Percentiles rank a stretch among this genome's conserved stretches.
Evolutionary conservation across 108 stramenopile species (phyloP).

Genomic region (Epithemia pelagica): DNA sequence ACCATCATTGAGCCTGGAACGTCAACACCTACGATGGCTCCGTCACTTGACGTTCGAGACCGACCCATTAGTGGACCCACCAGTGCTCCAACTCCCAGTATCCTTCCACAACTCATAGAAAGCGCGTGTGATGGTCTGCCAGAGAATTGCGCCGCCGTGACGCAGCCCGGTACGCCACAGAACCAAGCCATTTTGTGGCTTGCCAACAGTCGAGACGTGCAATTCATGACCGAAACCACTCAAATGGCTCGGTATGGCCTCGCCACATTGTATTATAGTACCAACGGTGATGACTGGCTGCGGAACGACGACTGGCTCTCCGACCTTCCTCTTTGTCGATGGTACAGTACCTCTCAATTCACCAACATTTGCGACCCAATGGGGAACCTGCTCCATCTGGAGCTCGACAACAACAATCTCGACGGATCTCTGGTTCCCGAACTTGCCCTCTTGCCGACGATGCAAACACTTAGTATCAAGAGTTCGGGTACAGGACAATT

Average conservation of each 20-base stretch:
- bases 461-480: constrained; percentile 10
- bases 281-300: constrained; percentile 34
- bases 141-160: neutral
- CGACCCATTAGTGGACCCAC: neutral
- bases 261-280: constrained; percentile 47
- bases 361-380: neutral
- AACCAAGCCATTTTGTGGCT: constrained; percentile 3
- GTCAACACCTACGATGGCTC: neutral
- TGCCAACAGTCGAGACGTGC: neutral
- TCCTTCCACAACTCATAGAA: neutral
- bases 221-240: neutral
- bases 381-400: constrained; percentile 13
- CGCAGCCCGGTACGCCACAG: constrained; percentile 1
- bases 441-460: constrained; percentile 18
- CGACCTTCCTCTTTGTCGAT: constrained; percentile 23
- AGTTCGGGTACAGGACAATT: constrained; percentile 14
- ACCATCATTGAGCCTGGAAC: neutral
- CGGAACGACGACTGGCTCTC: constrained; percentile 27
- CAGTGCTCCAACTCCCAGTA: neutral
- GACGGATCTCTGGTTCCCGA: constrained; percentile 26
- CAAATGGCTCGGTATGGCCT: constrained; percentile 35
- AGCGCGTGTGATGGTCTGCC: neutral
- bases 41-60: no score
- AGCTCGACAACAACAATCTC: constrained; percentile 37
- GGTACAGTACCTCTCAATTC: constrained; percentile 7